Evolutionary conservation across 441 rosid species (phyloP).

Genomic region (Populus hybrid): DNA sequence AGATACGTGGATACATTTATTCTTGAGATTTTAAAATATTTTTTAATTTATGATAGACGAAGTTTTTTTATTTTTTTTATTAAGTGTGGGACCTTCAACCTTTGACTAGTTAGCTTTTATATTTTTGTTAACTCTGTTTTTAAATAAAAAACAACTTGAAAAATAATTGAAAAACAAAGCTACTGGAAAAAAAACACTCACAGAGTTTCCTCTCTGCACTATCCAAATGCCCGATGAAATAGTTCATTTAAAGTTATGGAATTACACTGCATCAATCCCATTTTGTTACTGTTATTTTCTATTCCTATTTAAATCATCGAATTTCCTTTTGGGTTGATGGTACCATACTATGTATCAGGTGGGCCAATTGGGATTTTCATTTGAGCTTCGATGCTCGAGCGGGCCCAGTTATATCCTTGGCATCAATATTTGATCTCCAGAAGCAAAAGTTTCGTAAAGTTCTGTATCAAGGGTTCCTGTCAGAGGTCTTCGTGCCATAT

Average conservation of each 20-base stretch:
- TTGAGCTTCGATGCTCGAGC: conserved; percentile 44
- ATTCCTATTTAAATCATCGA: neutral
- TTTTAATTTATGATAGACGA: too few relatives aligned
- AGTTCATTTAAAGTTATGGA: neutral
- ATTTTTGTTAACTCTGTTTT: too few relatives aligned
- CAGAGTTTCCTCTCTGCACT: neutral
- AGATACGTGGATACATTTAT: too few relatives aligned
- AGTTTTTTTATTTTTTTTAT: too few relatives aligned
- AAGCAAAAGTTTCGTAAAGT: conserved; percentile 30
- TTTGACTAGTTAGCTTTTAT: too few relatives aligned
- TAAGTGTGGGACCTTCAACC: too few relatives aligned
- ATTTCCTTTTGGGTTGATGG: conserved; percentile 20
- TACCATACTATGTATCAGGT: conserved; percentile 9
- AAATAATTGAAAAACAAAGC: too few relatives aligned
- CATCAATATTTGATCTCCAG: conserved; percentile 43
- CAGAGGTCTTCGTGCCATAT: conserved; percentile 55
- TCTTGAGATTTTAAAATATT: neutral
- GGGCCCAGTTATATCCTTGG: conserved; percentile 44
- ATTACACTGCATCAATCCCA: too few relatives aligned
- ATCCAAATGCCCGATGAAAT: neutral
- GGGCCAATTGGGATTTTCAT: conserved; percentile 71
- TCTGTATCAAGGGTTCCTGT: conserved; percentile 41
- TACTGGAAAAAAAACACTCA: neutral
- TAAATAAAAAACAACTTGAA: too few relatives aligned
- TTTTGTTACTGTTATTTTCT: neutral